These are phyloP conservation scores for Cutaneotrichosporon spelunceum DNA, from an alignment of 1,284 basidiomycete species.

Conservation along the genomic window DNA sequence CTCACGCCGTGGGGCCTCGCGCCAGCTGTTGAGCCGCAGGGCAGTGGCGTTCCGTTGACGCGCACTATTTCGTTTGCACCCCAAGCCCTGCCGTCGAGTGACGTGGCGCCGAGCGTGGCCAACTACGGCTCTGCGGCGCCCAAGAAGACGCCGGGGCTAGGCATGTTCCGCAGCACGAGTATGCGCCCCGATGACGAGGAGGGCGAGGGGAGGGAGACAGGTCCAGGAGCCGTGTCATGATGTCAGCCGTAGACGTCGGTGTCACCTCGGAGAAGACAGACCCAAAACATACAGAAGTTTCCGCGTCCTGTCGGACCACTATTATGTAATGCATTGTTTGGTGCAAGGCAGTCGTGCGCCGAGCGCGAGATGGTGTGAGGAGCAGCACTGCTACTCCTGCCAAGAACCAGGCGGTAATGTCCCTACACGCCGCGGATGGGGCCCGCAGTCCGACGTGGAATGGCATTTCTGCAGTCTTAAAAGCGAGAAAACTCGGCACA, in stretches of 20 bases:
- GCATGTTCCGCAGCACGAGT: conserved; percentile 42
- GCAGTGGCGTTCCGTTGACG: conserved; percentile 18
- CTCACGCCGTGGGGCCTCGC: neutral
- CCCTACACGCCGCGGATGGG: no score
- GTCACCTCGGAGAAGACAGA: neutral
- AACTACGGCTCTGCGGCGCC: conserved; percentile 43
- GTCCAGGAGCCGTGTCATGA: neutral
- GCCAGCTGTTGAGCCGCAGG: conserved; percentile 8
- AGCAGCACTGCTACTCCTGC: no score
- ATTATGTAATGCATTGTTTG: no score
- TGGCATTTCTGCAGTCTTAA: no score
- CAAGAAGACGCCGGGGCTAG: conserved; percentile 38
- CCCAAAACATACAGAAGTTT: no score
- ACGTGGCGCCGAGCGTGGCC: conserved; percentile 39
- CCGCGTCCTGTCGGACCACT: no score
- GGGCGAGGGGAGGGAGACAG: neutral
- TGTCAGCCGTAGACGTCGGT: neutral
- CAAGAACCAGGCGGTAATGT: no score
- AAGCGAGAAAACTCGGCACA: no score
- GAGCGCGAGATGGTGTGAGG: no score
- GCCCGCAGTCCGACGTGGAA: no score
- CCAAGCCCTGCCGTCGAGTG: conserved; percentile 32
- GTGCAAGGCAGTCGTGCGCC: no score
- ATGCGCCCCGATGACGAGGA: conserved; percentile 24
- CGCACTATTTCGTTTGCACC: conserved; percentile 44